These are phyloP conservation scores for Eimeria tenella DNA, from an alignment of 169 alveolate species.

Conservation along the genomic window DNA sequence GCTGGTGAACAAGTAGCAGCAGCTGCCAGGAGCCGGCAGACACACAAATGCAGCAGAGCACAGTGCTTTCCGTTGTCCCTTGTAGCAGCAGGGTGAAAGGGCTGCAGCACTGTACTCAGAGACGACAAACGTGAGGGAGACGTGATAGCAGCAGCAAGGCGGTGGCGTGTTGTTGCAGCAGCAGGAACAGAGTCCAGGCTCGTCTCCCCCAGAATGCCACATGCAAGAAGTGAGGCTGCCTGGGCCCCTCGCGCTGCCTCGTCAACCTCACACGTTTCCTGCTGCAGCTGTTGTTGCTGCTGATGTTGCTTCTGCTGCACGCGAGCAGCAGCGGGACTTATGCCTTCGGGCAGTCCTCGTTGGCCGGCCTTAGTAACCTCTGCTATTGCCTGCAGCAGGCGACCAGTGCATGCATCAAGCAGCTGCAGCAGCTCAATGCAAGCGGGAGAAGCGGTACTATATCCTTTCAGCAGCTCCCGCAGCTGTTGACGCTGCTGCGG, in stretches of 20 bases:
- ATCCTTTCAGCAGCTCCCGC: constrained; percentile 4
- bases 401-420: constrained; percentile 12
- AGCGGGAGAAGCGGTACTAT: constrained; percentile 11
- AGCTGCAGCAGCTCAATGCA: constrained; percentile 66
- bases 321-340: constrained; percentile 50
- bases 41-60: constrained; percentile 41
- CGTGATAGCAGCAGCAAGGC: constrained; percentile 56
- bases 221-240: constrained; percentile 41
- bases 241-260: constrained; percentile 51
- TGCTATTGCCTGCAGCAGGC: not conserved
- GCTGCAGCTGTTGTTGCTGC: not conserved
- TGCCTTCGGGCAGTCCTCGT: constrained; percentile 38
- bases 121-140: constrained; percentile 33
- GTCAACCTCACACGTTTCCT: not conserved
- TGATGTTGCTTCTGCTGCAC: constrained; percentile 24
- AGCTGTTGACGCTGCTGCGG: constrained; percentile 43
- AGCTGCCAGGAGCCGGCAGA: constrained; percentile 38
- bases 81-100: constrained; percentile 6
- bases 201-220: not conserved
- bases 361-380: constrained; percentile 3
- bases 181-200: constrained; percentile 27
- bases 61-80: not conserved
- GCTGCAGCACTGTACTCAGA: constrained; percentile 12
- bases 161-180: constrained; percentile 35
- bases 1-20: constrained; percentile 54